Percentiles rank a stretch among this genome's conserved stretches.
Evolutionary conservation across 345 rosid genomes (phyloP).

Genomic region (Linum lewisii): DNA sequence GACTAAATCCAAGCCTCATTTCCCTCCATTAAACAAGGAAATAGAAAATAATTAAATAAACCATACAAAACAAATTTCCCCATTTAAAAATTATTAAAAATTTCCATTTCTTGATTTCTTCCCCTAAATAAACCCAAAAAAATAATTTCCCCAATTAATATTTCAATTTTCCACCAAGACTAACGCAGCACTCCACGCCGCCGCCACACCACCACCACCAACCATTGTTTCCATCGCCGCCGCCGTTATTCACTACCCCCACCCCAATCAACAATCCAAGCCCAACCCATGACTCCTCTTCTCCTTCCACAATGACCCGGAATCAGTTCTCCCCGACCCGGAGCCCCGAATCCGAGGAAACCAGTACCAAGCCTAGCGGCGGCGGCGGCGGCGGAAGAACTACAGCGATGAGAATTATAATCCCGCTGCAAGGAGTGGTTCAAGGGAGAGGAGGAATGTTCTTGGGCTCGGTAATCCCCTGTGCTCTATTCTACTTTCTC

Average conservation of each 20-base stretch:
- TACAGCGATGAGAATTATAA: constrained; percentile 85
- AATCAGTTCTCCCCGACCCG: too few relatives aligned
- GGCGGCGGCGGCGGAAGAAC: constrained; percentile 32
- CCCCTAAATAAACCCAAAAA: neutral
- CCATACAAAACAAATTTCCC: neutral
- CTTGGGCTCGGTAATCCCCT: constrained; percentile 86
- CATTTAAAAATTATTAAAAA: too few relatives aligned
- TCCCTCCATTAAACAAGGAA: constrained; percentile 24
- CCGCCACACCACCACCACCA: neutral
- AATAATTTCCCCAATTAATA: neutral
- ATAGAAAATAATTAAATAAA: too few relatives aligned
- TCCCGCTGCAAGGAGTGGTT: constrained; percentile 86
- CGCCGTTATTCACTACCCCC: neutral
- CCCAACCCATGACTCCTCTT: constrained; percentile 11
- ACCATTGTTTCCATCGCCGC: neutral
- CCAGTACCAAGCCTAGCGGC: constrained; percentile 10
- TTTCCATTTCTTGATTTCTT: too few relatives aligned
- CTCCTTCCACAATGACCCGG: constrained; percentile 48
- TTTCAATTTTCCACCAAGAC: too few relatives aligned
- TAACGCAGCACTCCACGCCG: constrained; percentile 2
- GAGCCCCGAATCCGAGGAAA: constrained; percentile 31
- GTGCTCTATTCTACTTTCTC: constrained; percentile 85
- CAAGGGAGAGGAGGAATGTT: constrained; percentile 92
- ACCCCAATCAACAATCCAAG: constrained; percentile 7
- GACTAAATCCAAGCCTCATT: constrained; percentile 9